These are phyloP conservation scores for Pythium monospermum DNA, from an alignment of 352 stramenopile species.

Conservation along the genomic window DNA sequence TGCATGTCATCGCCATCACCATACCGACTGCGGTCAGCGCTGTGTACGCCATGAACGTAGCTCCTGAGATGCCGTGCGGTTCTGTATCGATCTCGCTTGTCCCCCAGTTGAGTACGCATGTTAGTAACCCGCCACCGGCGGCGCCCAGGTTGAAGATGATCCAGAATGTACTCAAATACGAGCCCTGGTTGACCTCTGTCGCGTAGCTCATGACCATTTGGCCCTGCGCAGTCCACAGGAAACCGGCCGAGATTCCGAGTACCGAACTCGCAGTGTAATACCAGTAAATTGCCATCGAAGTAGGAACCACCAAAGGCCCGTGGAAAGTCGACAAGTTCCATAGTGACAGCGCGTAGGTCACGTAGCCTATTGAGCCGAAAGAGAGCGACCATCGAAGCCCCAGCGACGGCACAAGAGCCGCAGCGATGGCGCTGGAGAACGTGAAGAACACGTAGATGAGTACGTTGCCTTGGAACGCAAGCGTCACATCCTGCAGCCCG, in stretches of 20 bases:
- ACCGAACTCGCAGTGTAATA: constrained; percentile 30
- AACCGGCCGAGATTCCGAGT: constrained; percentile 51
- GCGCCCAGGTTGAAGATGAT: constrained; percentile 77
- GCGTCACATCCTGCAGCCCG: constrained; percentile 29
- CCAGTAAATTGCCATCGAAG: too few relatives aligned
- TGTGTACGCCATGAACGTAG: constrained; percentile 60
- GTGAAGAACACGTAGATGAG: constrained; percentile 65
- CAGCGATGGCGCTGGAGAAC: constrained; percentile 39
- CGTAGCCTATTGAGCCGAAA: constrained; percentile 57
- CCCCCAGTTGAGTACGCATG: constrained; percentile 44
- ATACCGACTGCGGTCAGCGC: constrained; percentile 43
- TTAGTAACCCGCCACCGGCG: constrained; percentile 51
- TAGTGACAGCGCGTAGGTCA: constrained; percentile 37
- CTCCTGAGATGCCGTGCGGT: constrained; percentile 19
- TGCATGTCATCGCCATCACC: constrained; percentile 32
- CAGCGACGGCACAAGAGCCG: constrained; percentile 36
- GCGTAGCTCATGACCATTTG: constrained; percentile 61
- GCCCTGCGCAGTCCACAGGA: constrained; percentile 79
- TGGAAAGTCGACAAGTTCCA: constrained; percentile 31
- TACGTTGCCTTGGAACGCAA: constrained; percentile 37
- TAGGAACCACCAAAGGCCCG: too few relatives aligned
- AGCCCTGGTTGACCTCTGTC: constrained; percentile 33
- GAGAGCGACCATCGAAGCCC: constrained; percentile 42
- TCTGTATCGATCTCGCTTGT: background rate
- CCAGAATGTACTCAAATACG: constrained; percentile 70